Percentiles rank a stretch among this genome's conserved stretches.
These are phyloP conservation scores for Kluyveromyces sp. DNA, from an alignment of 1,139 yeast genomes.

Conservation along the genomic window DNA sequence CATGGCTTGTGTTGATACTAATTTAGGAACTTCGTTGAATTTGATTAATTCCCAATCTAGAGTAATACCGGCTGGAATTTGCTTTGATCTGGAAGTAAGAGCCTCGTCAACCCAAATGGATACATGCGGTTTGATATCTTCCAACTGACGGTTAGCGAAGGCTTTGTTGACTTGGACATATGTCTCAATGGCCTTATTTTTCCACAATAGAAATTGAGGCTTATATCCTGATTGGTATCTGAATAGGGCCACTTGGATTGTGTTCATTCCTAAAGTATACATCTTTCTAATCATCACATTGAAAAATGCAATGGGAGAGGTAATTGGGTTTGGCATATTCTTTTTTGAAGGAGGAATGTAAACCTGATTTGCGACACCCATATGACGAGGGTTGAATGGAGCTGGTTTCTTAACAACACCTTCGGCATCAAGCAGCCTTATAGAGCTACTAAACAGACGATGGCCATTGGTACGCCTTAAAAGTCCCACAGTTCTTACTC, in stretches of 20 bases:
- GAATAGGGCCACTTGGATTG: slow-evolving; percentile 56
- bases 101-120: slow-evolving; percentile 60
- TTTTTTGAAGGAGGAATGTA: slow-evolving; percentile 43
- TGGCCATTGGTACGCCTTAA: neutral
- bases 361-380: slow-evolving; percentile 41
- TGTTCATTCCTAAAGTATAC: slow-evolving; percentile 51
- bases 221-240: slow-evolving; percentile 56
- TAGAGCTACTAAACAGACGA: slow-evolving; percentile 4
- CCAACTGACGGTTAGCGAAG: slow-evolving; percentile 47
- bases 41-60: slow-evolving; percentile 72
- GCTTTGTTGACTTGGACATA: slow-evolving; percentile 61
- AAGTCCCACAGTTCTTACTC: neutral
- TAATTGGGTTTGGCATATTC: slow-evolving; percentile 39
- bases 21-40: slow-evolving; percentile 64
- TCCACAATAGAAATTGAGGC: slow-evolving; percentile 64
- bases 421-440: slow-evolving; percentile 2
- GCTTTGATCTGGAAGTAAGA: slow-evolving; percentile 40
- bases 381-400: slow-evolving; percentile 34
- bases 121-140: slow-evolving; percentile 37
- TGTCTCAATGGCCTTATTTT: slow-evolving; percentile 59
- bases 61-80: slow-evolving; percentile 51
- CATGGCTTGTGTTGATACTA: slow-evolving; percentile 62
- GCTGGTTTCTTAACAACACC: slow-evolving; percentile 7
- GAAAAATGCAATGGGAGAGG: slow-evolving; percentile 35
- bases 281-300: slow-evolving; percentile 41